Conservation (phyloP, 352 stramenopile genomes). For the Phytopythium delawarense region DNA sequence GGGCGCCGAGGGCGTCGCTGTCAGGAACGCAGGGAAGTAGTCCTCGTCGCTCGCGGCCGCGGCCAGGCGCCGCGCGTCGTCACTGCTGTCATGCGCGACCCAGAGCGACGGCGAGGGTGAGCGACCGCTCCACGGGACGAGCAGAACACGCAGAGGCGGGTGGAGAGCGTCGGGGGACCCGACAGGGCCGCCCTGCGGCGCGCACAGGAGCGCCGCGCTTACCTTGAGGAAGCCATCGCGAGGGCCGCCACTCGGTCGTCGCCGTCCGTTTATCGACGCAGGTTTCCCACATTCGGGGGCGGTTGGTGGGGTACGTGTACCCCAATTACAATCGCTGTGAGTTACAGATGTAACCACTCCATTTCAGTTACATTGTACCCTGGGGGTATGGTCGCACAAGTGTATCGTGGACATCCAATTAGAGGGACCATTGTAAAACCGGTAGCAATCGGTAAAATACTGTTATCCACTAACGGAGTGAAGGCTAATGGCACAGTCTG, state of each 20-base stretch:
- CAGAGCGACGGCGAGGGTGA: not conserved
- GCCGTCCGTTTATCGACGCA: too few species aligned
- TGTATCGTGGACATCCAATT: too few species aligned
- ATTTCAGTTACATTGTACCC: too few species aligned
- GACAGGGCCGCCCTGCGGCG: not conserved
- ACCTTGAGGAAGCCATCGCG: constrained; percentile 2
- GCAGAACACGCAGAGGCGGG: not conserved
- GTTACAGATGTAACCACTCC: too few species aligned
- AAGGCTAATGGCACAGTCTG: not conserved
- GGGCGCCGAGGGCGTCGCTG: constrained; percentile 40
- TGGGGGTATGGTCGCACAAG: too few species aligned
- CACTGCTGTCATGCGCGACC: not conserved
- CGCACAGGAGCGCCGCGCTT: not conserved
- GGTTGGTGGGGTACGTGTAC: not conserved
- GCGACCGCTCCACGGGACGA: not conserved
- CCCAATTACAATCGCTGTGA: too few species aligned
- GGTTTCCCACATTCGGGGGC: too few species aligned
- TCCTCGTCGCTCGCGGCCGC: constrained; percentile 49
- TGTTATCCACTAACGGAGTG: not conserved
- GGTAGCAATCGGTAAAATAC: not conserved
- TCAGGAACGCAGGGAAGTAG: constrained; percentile 74
- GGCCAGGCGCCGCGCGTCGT: constrained; percentile 16
- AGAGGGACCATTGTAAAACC: not conserved
- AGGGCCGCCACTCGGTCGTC: not conserved
- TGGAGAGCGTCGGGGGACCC: not conserved